A percentile compares a stretch with the other conserved stretches of the same genome.
Conservation (phyloP, 108 stramenopile genomes). For the Poteriospumella lacustris region DNA sequence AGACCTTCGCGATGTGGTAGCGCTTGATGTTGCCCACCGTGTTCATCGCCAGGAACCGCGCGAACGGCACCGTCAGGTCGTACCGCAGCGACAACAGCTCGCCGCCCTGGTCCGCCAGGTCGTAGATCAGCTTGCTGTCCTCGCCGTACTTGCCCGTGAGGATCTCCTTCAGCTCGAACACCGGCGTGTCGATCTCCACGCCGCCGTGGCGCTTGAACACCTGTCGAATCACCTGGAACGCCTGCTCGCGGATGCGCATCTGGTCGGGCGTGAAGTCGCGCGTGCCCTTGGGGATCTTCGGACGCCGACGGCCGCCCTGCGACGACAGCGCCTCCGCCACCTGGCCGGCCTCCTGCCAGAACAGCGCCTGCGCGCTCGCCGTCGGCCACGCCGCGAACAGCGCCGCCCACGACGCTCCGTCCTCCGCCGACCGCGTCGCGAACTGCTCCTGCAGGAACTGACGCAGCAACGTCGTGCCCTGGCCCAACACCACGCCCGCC, state of each 20-base stretch:
- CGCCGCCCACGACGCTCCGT: conserved; percentile 27
- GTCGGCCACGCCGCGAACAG: conserved; percentile 43
- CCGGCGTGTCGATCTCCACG: conserved; percentile 86
- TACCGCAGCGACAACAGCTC: conserved; percentile 69
- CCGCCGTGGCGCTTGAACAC: conserved; percentile 85
- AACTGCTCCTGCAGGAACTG: conserved; percentile 26
- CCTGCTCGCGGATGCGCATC: conserved; percentile 77
- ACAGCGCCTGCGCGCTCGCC: neutral
- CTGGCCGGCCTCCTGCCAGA: neutral
- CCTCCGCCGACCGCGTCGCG: conserved; percentile 12
- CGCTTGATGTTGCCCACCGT: conserved; percentile 79
- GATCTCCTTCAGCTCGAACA: conserved; percentile 79
- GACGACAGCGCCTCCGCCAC: conserved; percentile 42
- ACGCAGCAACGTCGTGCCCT: conserved; percentile 49
- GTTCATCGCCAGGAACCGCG: conserved; percentile 76
- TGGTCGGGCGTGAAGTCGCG: conserved; percentile 71
- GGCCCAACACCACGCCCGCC: conserved; percentile 56
- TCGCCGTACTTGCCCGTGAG: conserved; percentile 89
- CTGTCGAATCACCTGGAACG: conserved; percentile 67
- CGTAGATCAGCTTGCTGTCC: conserved; percentile 81
- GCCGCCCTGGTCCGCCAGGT: conserved; percentile 84
- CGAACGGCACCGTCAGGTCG: conserved; percentile 86
- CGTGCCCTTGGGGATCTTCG: conserved; percentile 74
- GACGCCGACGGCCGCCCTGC: conserved; percentile 61
- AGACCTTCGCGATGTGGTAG: conserved; percentile 81